These are phyloP conservation scores for Mycena metata DNA, from an alignment of 768 basidiomycete genomes.

Conservation along the genomic window DNA sequence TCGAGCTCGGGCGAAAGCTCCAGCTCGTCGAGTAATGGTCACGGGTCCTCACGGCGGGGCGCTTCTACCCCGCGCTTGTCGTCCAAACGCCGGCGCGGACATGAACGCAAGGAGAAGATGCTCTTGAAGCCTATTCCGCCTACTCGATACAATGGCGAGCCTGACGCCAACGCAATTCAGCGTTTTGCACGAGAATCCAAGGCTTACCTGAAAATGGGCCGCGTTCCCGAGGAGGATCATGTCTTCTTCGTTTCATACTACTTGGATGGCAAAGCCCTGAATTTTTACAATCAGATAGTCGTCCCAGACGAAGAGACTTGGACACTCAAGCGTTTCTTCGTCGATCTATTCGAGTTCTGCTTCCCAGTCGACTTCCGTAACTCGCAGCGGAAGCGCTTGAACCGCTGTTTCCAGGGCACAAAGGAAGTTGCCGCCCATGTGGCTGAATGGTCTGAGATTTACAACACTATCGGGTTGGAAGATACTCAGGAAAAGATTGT, in stretches of 20 bases:
- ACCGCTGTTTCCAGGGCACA: conserved; percentile 9
- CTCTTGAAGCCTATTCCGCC: conserved; percentile 43
- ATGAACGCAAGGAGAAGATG: conserved; percentile 10
- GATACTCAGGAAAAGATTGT: conserved; percentile 38
- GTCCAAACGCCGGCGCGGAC: not conserved
- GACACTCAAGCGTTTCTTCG: conserved; percentile 47
- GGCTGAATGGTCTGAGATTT: conserved; percentile 42
- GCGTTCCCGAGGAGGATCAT: conserved; percentile 26
- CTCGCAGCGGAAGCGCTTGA: conserved; percentile 1
- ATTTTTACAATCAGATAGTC: conserved; percentile 44
- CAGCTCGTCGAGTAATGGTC: not conserved
- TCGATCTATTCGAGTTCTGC: conserved; percentile 51
- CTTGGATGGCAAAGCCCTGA: conserved; percentile 47
- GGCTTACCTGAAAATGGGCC: conserved; percentile 40
- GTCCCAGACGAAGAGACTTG: conserved; percentile 37
- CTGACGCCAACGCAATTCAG: conserved; percentile 40
- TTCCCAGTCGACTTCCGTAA: conserved; percentile 48
- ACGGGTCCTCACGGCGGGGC: not conserved
- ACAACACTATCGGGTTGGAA: conserved; percentile 38
- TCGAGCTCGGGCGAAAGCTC: too few species aligned
- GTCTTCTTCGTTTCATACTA: conserved; percentile 43
- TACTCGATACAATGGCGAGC: conserved; percentile 42
- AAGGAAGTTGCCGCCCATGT: conserved; percentile 40
- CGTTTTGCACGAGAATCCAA: conserved; percentile 43
- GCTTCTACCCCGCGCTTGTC: not conserved